A percentile compares a stretch with the other conserved stretches of the same genome.
Conservation (phyloP, 2,329 filamentous ascomycete genomes). For the Penicillium oxalicum region DNA sequence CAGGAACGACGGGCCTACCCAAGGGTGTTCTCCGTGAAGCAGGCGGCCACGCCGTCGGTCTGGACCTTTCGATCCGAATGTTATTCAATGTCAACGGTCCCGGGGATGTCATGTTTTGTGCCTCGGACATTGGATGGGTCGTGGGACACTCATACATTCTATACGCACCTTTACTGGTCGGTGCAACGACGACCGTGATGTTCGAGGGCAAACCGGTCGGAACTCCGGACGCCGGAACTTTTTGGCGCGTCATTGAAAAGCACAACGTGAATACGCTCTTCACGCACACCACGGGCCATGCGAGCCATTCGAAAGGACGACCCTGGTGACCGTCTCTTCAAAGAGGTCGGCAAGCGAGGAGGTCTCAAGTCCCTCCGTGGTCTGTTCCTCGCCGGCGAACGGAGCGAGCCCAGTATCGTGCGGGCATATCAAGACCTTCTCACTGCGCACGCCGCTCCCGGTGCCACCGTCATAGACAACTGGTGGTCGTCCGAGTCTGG, state of each 20-base stretch:
- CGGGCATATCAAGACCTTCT: slow-evolving; percentile 73
- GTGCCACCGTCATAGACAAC: slow-evolving; percentile 61
- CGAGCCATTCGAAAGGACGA: slow-evolving; percentile 84
- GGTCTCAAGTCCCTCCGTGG: slow-evolving; percentile 67
- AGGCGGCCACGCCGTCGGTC: slow-evolving; percentile 78
- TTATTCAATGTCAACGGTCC: slow-evolving; percentile 77
- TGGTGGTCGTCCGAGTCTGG: slow-evolving; percentile 71
- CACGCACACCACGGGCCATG: slow-evolving; percentile 76
- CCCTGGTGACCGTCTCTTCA: slow-evolving; percentile 63
- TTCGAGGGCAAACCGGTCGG: slow-evolving; percentile 94
- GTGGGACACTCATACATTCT: slow-evolving; percentile 83
- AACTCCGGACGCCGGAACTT: slow-evolving; percentile 77
- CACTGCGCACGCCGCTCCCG: slow-evolving; percentile 56
- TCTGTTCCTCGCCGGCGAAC: slow-evolving; percentile 81
- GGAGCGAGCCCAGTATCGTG: slow-evolving; percentile 81
- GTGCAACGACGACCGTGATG: slow-evolving; percentile 78
- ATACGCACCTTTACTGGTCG: slow-evolving; percentile 78
- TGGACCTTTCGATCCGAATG: slow-evolving; percentile 76
- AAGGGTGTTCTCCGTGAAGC: slow-evolving; percentile 80
- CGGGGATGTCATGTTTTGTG: slow-evolving; percentile 74
- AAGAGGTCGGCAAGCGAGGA: slow-evolving; percentile 57
- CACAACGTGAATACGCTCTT: slow-evolving; percentile 79
- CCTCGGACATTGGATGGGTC: slow-evolving; percentile 88
- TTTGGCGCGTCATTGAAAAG: slow-evolving; percentile 82
- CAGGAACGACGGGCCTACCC: slow-evolving; percentile 70